Evolutionary conservation across 371 early-diverging fungal genomes (phyloP), one percentile per base, ranked within the genome.

Genomic region (Apophysomyces variabilis): DNA sequence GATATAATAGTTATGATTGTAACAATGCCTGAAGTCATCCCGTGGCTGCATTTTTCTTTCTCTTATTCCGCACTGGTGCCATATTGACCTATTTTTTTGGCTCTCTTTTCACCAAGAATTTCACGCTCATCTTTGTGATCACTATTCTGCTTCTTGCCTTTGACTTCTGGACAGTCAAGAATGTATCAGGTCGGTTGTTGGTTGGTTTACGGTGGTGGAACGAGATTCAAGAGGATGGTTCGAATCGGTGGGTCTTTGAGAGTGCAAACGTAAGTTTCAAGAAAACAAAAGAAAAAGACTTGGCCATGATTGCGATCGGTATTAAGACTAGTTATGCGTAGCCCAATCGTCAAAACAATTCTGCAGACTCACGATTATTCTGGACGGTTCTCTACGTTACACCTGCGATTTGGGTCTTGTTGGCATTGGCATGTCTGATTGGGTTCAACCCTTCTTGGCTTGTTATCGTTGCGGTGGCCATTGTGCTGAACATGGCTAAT

Each of bases 171-270:
- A 96, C 96, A 4, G 96, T 97, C 50, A 99, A 99, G 80, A 99
- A 99, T 68, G 92, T 99, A 21, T 92, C 97, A 14, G 99, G 99
- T 3, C 86, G 99, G 61, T 78, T 96, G 56, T 83, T 99, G 44
- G 98, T 99, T 5, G 99, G 99, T 4, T 79, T 97, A 57, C 88
- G 99, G 65, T 98, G 99, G 99, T 99, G 99, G 99, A 98, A 95
- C 78, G 95, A 96, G 76, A 94, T 96, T 65, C 86, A 87, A 61
- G 95, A 95, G 57, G 96, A 96, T 72, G 99, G 98, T 37, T 82
- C 93, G 5, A 94, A 92, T 61, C 88, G 85, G 62, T 99, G 99
- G 99, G 88, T 94, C 13, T 99, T 97, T 84, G 99, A 99, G 74
- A 91, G 92, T 58, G 87, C 92, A 50, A 91, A 90, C 75, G 96